Percentiles rank a stretch among this genome's conserved stretches.
phyloP scores from a whole-genome alignment of 768 basidiomycete genomes.

The Dioszegia aurantiaca region DNA sequence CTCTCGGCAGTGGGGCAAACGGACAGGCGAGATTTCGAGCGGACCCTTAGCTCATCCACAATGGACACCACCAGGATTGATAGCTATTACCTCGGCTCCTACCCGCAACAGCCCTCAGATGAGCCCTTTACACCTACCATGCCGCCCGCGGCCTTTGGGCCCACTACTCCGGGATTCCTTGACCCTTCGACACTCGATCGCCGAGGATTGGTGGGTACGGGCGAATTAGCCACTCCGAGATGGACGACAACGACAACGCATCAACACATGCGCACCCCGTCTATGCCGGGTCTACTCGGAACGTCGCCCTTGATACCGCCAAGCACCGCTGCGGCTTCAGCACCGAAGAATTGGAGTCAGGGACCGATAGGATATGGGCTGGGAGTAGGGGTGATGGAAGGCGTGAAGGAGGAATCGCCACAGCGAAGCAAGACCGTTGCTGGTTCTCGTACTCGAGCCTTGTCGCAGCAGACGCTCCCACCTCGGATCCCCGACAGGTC shows the following conservation, averaged over 20 bases:
- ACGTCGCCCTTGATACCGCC: conserved; percentile 46
- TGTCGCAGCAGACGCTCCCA: conserved; percentile 10
- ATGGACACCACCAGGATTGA: conserved; percentile 22
- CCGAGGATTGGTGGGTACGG: conserved; percentile 83
- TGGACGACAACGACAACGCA: conserved; percentile 60
- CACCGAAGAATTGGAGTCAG: conserved; percentile 33
- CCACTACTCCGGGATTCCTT: conserved; percentile 39
- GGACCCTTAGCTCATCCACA: background rate
- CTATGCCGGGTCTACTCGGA: conserved; percentile 27
- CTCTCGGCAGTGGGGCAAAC: conserved; percentile 21
- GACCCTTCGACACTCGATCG: conserved; percentile 61
- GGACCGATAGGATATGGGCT: conserved; percentile 52
- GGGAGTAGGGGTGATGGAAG: conserved; percentile 46
- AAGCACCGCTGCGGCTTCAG: conserved; percentile 19
- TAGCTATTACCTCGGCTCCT: conserved; percentile 24
- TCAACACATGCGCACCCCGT: conserved; percentile 39
- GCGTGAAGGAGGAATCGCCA: conserved; percentile 56
- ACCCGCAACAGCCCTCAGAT: background rate
- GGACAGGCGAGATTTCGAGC: background rate
- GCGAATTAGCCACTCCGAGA: conserved; percentile 92
- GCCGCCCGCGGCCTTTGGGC: conserved; percentile 16
- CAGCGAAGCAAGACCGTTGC: conserved; percentile 4
- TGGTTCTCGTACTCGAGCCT: background rate
- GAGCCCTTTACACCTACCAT: conserved; percentile 9
- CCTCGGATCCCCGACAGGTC: background rate